These are phyloP conservation scores for Massariosphaeria phaeospora DNA, from an alignment of 495 filamentous ascomycete species.

Conservation along the genomic window DNA sequence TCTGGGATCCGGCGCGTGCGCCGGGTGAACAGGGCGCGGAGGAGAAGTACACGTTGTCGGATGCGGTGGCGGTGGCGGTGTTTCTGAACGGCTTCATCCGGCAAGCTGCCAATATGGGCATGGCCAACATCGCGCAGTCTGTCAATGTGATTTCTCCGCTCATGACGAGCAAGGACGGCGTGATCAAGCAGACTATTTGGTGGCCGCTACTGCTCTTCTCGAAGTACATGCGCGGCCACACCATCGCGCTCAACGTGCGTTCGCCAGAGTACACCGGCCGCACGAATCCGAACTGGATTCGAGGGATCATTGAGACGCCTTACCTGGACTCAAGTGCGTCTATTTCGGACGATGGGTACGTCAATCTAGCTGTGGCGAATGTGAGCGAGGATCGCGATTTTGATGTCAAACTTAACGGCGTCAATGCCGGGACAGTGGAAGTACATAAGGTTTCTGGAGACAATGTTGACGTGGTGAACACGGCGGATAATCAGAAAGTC, in stretches of 20 bases:
- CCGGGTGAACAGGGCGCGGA: slow-evolving; percentile 45
- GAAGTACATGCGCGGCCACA: slow-evolving; percentile 68
- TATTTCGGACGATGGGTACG: slow-evolving; percentile 56
- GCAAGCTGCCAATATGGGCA: slow-evolving; percentile 64
- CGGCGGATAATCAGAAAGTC: slow-evolving; percentile 56
- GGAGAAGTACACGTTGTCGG: slow-evolving; percentile 59
- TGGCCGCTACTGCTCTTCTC: slow-evolving; percentile 70
- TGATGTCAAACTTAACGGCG: slow-evolving; percentile 52
- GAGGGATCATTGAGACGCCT: slow-evolving; percentile 58
- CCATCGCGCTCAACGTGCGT: slow-evolving; percentile 57
- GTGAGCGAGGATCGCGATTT: slow-evolving; percentile 56
- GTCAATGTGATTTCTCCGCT: slow-evolving; percentile 76
- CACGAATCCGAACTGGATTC: slow-evolving; percentile 61
- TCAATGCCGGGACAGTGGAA: slow-evolving; percentile 43
- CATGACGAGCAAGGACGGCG: slow-evolving; percentile 60
- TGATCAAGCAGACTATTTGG: slow-evolving; percentile 71
- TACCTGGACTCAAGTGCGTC: slow-evolving; percentile 68
- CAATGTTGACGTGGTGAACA: slow-evolving; percentile 54
- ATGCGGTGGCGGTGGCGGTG: slow-evolving; percentile 66
- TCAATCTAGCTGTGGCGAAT: slow-evolving; percentile 66
- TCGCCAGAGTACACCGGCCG: slow-evolving; percentile 56
- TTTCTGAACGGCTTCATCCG: slow-evolving; percentile 79
- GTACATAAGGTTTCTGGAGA: slow-evolving; percentile 59
- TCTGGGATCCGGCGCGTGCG: slow-evolving; percentile 72
- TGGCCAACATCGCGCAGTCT: slow-evolving; percentile 76